phyloP scores from a whole-genome alignment of 257 asterid genomes.

The Solanum virginianum region DNA sequence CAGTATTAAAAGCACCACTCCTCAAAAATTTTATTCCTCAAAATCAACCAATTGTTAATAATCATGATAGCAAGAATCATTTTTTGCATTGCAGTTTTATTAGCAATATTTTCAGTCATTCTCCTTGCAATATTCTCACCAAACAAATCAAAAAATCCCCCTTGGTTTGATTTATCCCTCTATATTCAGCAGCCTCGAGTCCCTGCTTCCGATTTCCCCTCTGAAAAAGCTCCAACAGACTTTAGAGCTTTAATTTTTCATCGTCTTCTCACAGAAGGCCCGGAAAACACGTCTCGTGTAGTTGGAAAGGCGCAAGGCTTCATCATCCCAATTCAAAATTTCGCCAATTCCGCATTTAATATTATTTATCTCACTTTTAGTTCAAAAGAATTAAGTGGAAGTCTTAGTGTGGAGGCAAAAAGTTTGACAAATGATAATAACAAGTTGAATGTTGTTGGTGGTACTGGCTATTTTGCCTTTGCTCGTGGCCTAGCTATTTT shows the following conservation, averaged over 20 bases:
- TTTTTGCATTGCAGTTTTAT: slow-evolving; percentile 48
- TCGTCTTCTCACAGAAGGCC: slow-evolving; percentile 55
- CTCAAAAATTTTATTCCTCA: slow-evolving; percentile 2
- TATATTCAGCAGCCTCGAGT: slow-evolving; percentile 59
- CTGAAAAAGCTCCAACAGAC: slow-evolving; percentile 11
- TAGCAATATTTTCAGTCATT: slow-evolving; percentile 54
- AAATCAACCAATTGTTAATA: not conserved
- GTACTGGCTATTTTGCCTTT: slow-evolving; percentile 85
- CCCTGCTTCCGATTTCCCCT: not conserved
- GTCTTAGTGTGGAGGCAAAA: slow-evolving; percentile 51
- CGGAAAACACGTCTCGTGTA: slow-evolving; percentile 41
- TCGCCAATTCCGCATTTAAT: slow-evolving; percentile 59
- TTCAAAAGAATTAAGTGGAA: slow-evolving; percentile 38
- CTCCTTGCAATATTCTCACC: slow-evolving; percentile 70
- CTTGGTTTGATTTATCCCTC: slow-evolving; percentile 35
- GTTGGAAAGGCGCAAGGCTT: slow-evolving; percentile 78
- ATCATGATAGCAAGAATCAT: slow-evolving; percentile 50
- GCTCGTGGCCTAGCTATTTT: slow-evolving; percentile 71
- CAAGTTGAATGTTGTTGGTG: slow-evolving; percentile 56
- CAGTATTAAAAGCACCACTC: slow-evolving; percentile 17
- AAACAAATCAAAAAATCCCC: not conserved
- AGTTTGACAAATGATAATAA: slow-evolving; percentile 28
- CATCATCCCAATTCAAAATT: slow-evolving; percentile 56
- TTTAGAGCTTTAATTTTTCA: slow-evolving; percentile 57
- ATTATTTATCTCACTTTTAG: slow-evolving; percentile 64